Evolutionary conservation across 1,284 basidiomycete genomes (phyloP).

Genomic region (Sporisorium graminicola): DNA sequence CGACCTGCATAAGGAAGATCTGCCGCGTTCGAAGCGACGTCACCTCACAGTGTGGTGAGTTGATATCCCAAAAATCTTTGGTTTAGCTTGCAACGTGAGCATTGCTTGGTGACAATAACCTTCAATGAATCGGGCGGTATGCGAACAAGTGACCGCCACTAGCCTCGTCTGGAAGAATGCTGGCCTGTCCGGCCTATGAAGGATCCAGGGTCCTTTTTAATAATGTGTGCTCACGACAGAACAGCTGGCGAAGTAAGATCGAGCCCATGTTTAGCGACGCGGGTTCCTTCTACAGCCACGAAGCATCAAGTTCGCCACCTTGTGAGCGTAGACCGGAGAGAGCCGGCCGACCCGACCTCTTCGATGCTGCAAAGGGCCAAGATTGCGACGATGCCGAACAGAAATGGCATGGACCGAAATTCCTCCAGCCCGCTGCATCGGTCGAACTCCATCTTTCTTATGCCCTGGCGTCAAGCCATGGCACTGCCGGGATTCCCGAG

Average conservation of each 20-base stretch:
- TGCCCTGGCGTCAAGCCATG: constrained; percentile 16
- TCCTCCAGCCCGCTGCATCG: constrained; percentile 25
- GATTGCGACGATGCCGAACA: background rate
- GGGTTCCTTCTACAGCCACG: too few relatives aligned
- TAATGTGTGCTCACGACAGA: too few relatives aligned
- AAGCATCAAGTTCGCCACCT: background rate
- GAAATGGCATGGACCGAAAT: background rate
- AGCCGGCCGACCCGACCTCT: background rate
- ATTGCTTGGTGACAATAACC: background rate
- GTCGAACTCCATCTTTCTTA: constrained; percentile 32
- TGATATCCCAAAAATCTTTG: background rate
- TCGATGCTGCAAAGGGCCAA: background rate
- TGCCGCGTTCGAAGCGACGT: constrained; percentile 19
- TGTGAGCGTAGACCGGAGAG: background rate
- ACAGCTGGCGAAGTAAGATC: too few relatives aligned
- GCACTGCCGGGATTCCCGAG: constrained; percentile 7
- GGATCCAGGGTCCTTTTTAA: too few relatives aligned
- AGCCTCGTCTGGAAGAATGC: too few relatives aligned
- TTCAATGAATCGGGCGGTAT: too few relatives aligned
- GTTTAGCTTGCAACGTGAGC: too few relatives aligned
- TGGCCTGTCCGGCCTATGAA: too few relatives aligned
- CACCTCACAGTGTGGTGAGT: constrained; percentile 6
- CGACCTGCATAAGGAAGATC: constrained; percentile 23
- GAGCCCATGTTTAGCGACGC: too few relatives aligned
- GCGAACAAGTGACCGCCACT: too few relatives aligned